Evolutionary conservation across 2,329 filamentous ascomycete species (phyloP).

Genomic region (Pseudogymnoascus sp.): DNA sequence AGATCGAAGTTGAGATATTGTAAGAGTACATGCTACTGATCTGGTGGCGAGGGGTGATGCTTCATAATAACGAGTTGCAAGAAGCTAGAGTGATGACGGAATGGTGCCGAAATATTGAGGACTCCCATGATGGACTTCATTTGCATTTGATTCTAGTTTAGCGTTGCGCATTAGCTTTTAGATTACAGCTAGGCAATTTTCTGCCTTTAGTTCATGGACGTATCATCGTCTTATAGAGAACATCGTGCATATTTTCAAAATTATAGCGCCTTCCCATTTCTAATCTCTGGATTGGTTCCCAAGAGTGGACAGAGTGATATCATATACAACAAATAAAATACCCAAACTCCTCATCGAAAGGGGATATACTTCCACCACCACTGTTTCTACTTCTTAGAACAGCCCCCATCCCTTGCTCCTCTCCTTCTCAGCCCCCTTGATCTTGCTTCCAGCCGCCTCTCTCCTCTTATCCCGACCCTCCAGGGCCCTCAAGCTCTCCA

Average conservation of each 20-base stretch:
- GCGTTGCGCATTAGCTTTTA: neutral
- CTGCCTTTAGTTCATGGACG: neutral
- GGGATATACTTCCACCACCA: neutral
- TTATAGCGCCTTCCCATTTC: constrained; percentile 8
- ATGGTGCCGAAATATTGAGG: neutral
- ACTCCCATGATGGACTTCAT: neutral
- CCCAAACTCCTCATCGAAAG: constrained; percentile 8
- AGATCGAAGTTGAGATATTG: neutral
- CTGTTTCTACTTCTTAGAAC: constrained; percentile 15
- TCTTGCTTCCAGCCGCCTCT: constrained; percentile 25
- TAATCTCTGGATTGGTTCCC: constrained; percentile 6
- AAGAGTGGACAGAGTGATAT: constrained; percentile 12
- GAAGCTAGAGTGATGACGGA: neutral
- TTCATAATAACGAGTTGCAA: neutral
- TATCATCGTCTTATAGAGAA: neutral
- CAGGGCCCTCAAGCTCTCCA: constrained; percentile 80
- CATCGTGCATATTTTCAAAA: neutral
- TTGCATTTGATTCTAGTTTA: neutral
- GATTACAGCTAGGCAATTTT: neutral
- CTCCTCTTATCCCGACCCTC: constrained; percentile 64
- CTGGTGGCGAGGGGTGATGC: neutral
- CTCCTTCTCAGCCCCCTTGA: constrained; percentile 19
- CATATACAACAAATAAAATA: constrained; percentile 10
- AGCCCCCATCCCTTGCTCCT: constrained; percentile 21
- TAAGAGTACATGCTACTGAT: neutral